Conservation (phyloP, 768 basidiomycete species). For the Leccinum sublutescens region DNA sequence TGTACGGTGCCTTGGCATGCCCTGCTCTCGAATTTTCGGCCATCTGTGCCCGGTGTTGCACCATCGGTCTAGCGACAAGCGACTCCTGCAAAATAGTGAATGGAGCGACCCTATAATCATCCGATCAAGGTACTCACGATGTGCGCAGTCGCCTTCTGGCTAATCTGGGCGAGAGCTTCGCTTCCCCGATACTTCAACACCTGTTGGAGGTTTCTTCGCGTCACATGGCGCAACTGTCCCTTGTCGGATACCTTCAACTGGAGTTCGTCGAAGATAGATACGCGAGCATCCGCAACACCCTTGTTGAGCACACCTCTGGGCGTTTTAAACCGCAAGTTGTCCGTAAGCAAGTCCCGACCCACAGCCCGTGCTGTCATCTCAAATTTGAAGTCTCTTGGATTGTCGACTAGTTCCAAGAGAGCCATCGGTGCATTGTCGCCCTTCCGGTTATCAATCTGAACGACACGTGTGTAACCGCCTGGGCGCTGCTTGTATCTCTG, state of each 20-base stretch:
- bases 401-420: conserved; percentile 93
- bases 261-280: conserved; percentile 51
- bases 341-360: conserved; percentile 75
- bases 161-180: conserved; percentile 47
- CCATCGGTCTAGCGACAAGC: conserved; percentile 64
- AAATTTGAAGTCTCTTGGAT: conserved; percentile 81
- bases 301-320: conserved; percentile 49
- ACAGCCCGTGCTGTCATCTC: conserved; percentile 87
- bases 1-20: conserved; percentile 20
- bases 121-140: conserved; percentile 49
- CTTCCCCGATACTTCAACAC: conserved; percentile 57
- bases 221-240: conserved; percentile 56
- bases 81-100: conserved; percentile 49
- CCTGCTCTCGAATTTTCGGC: conserved; percentile 35
- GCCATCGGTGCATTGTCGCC: conserved; percentile 95
- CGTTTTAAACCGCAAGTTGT: conserved; percentile 46
- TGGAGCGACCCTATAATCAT: background rate
- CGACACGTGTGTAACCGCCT: conserved; percentile 94
- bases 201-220: conserved; percentile 76
- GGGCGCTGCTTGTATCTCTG: conserved; percentile 76
- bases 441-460: conserved; percentile 82
- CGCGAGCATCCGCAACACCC: conserved; percentile 45
- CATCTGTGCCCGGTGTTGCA: conserved; percentile 41
- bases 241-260: conserved; percentile 36
- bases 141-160: conserved; percentile 58